Conservation (phyloP, 129 eudicot species). For the Helianthus annuus region HanXRQr2.0-SUNRISE NC_035446.2:44756627-44757126, state of each 20-base stretch:
- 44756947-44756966: not conserved
- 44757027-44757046: not conserved
- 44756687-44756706: too few species aligned
- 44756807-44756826: too few species aligned
- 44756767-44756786: too few species aligned
- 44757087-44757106: not conserved
- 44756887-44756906: not conserved
- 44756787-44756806: too few species aligned
- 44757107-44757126: constrained; percentile 3
- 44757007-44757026: not conserved
- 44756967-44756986: not conserved
- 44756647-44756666: too few species aligned
- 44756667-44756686: too few species aligned
- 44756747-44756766: too few species aligned
- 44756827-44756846: too few species aligned
- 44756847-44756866: too few species aligned
- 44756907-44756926: constrained; percentile 6
- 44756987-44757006: not conserved
- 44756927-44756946: not conserved
- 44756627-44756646: too few species aligned
- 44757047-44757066: not conserved
- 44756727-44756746: too few species aligned
- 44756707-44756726: too few species aligned
- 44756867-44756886: not conserved
- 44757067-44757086: not conserved